Evolutionary conservation across 441 rosid species (phyloP), one percentile per base, ranked within the genome.

Genomic region (Eutrema salsugineum): DNA sequence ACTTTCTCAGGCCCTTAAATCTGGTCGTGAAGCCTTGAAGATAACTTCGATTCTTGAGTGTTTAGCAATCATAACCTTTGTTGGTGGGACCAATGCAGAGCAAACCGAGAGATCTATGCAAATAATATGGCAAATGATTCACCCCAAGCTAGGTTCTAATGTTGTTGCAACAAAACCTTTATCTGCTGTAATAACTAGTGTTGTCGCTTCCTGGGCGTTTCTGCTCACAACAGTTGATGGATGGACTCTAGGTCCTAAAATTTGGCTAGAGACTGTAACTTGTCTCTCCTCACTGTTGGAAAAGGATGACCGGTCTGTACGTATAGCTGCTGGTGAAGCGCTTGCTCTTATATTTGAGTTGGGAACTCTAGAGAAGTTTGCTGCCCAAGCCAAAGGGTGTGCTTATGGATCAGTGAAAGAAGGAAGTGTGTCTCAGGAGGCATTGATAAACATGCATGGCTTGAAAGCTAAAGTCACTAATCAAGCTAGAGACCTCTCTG

Each of bases 271-370:
- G 86, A 82, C 80, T n/a, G 84, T 91, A 65, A 76, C 90, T 32
- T 93, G 85, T 59, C 78, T 96, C 50, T 91, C 96, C 72, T 56
- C 82, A 69, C 81, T 96, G 57, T 83, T 96, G 43, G 96, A 91
- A 58, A 91, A 91, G 80, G 91, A 91, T 73, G 98, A 96, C 48
- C 89, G 99, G 30, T 77, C 91, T 49, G 80, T 87, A 12, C 98
- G 99, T 75, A 88, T 96, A 78, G 94, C 98, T 70, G 94, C 96
- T 73, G 99, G 99, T 44, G 97, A 90, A 81, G 96, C 97, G 20
- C 72, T 96, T 50, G 99, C 93, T 9, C 53, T 93, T 38, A 85
- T 96, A 64, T 90, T 90, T 80, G 99, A 87, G 83, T 75, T 75
- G 16, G 97, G 88, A 75, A 77, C 70, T 72, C 68, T 38, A 86